phyloP scores from a whole-genome alignment of 257 asterid genomes.

The Penstemon davidsonii region DNA sequence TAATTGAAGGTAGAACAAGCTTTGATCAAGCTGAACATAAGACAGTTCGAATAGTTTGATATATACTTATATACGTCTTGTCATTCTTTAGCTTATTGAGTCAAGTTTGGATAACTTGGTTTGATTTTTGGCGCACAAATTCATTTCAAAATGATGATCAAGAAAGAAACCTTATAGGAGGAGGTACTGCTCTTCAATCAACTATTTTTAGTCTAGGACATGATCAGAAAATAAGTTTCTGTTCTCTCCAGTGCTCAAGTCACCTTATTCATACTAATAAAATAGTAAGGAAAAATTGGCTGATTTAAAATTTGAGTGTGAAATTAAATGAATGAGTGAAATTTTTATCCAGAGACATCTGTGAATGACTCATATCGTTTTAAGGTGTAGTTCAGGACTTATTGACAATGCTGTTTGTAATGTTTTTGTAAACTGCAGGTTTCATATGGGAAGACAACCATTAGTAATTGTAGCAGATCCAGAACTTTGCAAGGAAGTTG shows the following conservation, averaged over 20 bases:
- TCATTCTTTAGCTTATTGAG: no score
- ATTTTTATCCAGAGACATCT: no score
- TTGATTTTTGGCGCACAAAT: no score
- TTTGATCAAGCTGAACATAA: no score
- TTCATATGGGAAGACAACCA: constrained; percentile 97
- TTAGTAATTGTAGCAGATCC: constrained; percentile 84
- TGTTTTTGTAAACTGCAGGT: constrained; percentile 40
- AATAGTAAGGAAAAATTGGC: not conserved
- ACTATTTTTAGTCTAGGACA: not conserved
- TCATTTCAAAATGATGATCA: no score
- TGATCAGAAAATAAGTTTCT: not conserved
- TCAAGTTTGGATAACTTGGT: no score
- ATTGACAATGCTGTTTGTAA: not conserved
- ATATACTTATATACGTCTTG: no score
- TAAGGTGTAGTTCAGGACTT: not conserved
- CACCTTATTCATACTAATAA: not conserved
- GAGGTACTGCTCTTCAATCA: not conserved
- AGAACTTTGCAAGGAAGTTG: constrained; percentile 89
- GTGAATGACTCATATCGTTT: no score
- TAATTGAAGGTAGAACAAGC: no score
- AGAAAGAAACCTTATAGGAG: not conserved
- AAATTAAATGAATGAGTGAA: no score
- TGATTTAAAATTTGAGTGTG: not conserved
- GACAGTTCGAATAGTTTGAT: no score
- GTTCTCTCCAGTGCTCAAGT: not conserved